phyloP scores from a whole-genome alignment of 2,329 filamentous ascomycete genomes.

The Fusarium sp. region DNA sequence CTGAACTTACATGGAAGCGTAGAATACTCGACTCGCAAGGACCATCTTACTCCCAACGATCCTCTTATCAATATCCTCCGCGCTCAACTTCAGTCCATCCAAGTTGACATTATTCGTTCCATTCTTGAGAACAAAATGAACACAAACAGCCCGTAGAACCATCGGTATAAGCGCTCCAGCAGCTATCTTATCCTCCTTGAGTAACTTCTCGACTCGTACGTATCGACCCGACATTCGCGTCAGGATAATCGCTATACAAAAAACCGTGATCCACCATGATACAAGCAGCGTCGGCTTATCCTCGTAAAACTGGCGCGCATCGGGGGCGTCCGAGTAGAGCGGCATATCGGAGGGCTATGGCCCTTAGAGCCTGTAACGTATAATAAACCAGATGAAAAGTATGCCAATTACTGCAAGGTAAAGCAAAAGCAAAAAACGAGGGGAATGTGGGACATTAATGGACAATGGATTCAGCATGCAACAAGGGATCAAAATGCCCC shows the following conservation, averaged over 20 bases:
- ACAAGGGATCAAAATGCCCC: slow-evolving; percentile 18
- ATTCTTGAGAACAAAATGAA: slow-evolving; percentile 84
- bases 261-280: slow-evolving; percentile 91
- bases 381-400: not conserved
- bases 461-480: not conserved
- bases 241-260: slow-evolving; percentile 82
- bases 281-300: slow-evolving; percentile 90
- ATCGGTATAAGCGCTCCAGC: slow-evolving; percentile 81
- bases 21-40: slow-evolving; percentile 82
- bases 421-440: slow-evolving; percentile 12
- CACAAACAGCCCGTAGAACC: slow-evolving; percentile 79
- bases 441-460: slow-evolving; percentile 29
- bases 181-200: slow-evolving; percentile 87
- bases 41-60: slow-evolving; percentile 81
- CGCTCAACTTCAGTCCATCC: slow-evolving; percentile 28
- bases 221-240: slow-evolving; percentile 82
- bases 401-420: not conserved
- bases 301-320: slow-evolving; percentile 54
- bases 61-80: slow-evolving; percentile 63
- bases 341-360: slow-evolving; percentile 56
- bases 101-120: slow-evolving; percentile 87
- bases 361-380: slow-evolving; percentile 9
- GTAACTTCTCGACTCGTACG: slow-evolving; percentile 83
- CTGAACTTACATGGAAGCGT: slow-evolving; percentile 80
- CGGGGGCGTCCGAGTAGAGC: slow-evolving; percentile 65